Evolutionary conservation across 2,329 filamentous ascomycete genomes (phyloP).

Genomic region (Mycogone perniciosa): DNA sequence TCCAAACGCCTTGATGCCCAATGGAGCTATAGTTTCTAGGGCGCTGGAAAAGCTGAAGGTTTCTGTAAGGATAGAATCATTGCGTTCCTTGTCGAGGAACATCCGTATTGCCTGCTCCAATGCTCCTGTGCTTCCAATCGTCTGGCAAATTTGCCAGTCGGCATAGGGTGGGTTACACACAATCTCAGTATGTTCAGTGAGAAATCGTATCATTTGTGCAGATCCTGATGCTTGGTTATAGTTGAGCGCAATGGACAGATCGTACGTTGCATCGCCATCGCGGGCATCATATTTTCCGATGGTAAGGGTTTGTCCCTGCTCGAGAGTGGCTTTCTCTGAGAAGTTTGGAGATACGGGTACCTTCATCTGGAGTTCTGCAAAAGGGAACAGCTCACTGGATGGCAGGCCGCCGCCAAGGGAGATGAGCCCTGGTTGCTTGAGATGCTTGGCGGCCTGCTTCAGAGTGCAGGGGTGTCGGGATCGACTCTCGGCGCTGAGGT

Average conservation of each 20-base stretch:
- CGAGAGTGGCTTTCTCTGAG: slow-evolving; percentile 59
- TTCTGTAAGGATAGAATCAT: slow-evolving; percentile 77
- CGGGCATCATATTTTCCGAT: slow-evolving; percentile 80
- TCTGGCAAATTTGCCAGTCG: slow-evolving; percentile 83
- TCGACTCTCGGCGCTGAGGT: slow-evolving; percentile 57
- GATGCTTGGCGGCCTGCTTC: slow-evolving; percentile 72
- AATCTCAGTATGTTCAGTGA: slow-evolving; percentile 93
- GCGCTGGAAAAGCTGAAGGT: slow-evolving; percentile 83
- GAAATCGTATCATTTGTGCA: slow-evolving; percentile 79
- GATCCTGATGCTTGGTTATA: slow-evolving; percentile 85
- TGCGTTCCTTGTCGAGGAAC: slow-evolving; percentile 62
- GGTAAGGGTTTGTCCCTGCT: slow-evolving; percentile 52
- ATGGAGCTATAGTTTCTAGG: slow-evolving; percentile 49
- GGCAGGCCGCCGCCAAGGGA: slow-evolving; percentile 89
- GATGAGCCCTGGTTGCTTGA: slow-evolving; percentile 78
- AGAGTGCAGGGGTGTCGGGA: slow-evolving; percentile 61
- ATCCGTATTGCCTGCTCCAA: slow-evolving; percentile 80
- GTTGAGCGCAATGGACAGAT: slow-evolving; percentile 85
- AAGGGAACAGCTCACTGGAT: slow-evolving; percentile 86
- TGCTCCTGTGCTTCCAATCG: slow-evolving; percentile 77
- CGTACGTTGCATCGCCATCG: slow-evolving; percentile 49
- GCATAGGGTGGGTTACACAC: slow-evolving; percentile 80
- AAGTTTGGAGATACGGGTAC: slow-evolving; percentile 66
- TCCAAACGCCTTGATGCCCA: slow-evolving; percentile 47
- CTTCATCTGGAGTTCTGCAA: slow-evolving; percentile 69